Evolutionary conservation across 768 basidiomycete species (phyloP), one percentile per base, ranked within the genome.

Genomic region (Peribolospora kevripleyi): DNA sequence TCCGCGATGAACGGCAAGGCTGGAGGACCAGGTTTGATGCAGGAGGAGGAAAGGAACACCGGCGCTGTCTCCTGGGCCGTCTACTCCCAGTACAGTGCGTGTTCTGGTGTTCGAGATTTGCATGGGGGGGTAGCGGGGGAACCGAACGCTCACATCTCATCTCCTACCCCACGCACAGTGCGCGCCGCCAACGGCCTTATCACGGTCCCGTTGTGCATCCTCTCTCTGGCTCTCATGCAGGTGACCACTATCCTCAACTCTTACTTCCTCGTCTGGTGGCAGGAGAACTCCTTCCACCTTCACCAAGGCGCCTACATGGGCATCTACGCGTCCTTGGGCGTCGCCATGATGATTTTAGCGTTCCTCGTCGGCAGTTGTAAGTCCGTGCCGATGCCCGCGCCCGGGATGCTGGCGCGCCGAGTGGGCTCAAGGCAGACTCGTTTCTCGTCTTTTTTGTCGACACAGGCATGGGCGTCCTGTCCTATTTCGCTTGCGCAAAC

Each of bases 241-340:
- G 79, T 70, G 5, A 71, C 79, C 7, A 75, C 72, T 11, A 76
- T 86, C 13, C 69, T 91, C 70, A 75, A 77, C 6, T 76, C 77
- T 0, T 67, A 63, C 63, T 78, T 80, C 79, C 72, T 90, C 54
- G 79, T 86, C 1, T 90, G 81, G 70, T 90, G 85, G 84, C 76
- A 84, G 63, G 79, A 82, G 60, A 60, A 65, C 43, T 46, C 49
- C 53, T 53, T 75, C 72, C 51, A 71, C 77, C 62, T 86, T 76
- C 72, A 66, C 70, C 13, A 70, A 70, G 59, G 56, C 2, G 79
- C 82, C 0, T 54, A 79, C 48, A 67, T 87, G 57, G 79, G 81
- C 7, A 87, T 77, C 65, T 79, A 80, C 64, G 81, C 85, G 2
- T 88, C 85, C 6, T 75, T 75, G 63, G 64, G 66, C 3, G 65